phyloP scores from a whole-genome alignment of 192 early-diverging fungal species.

The Coemansia reversa region DNA sequence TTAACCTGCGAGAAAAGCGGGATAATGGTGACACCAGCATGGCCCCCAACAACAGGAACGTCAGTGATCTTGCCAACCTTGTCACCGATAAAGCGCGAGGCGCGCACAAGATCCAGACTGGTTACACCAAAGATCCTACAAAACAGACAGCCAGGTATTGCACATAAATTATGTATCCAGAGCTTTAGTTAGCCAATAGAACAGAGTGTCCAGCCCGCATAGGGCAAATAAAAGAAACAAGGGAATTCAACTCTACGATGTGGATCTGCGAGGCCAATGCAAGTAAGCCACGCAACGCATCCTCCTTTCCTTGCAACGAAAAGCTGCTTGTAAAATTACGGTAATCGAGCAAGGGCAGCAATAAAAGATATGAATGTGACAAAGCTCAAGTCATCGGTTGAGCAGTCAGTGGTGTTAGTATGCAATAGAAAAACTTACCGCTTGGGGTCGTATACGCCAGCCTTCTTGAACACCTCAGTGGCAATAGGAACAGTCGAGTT shows the following conservation, averaged over 20 bases:
- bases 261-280: background rate
- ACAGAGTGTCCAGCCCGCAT: background rate
- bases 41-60: slow-evolving; percentile 91
- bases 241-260: background rate
- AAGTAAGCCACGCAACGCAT: background rate
- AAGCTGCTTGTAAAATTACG: background rate
- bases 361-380: background rate
- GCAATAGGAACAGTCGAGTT: slow-evolving; percentile 96
- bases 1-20: slow-evolving; percentile 86
- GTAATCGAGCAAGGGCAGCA: background rate
- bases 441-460: slow-evolving; percentile 81
- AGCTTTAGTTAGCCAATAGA: background rate
- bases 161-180: background rate
- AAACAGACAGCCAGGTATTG: background rate
- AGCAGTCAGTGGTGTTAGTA: background rate
- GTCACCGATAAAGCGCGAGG: slow-evolving; percentile 91
- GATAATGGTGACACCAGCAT: slow-evolving; percentile 96
- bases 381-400: background rate
- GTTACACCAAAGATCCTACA: slow-evolving; percentile 89
- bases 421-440: slow-evolving; percentile 23
- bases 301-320: background rate
- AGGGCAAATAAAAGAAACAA: background rate
- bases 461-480: slow-evolving; percentile 86
- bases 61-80: slow-evolving; percentile 70
- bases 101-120: slow-evolving; percentile 95